Evolutionary conservation across 148 eudicot genomes (phyloP), one percentile per base, ranked within the genome.

Genomic region (Amaranthus palmeri): DNA sequence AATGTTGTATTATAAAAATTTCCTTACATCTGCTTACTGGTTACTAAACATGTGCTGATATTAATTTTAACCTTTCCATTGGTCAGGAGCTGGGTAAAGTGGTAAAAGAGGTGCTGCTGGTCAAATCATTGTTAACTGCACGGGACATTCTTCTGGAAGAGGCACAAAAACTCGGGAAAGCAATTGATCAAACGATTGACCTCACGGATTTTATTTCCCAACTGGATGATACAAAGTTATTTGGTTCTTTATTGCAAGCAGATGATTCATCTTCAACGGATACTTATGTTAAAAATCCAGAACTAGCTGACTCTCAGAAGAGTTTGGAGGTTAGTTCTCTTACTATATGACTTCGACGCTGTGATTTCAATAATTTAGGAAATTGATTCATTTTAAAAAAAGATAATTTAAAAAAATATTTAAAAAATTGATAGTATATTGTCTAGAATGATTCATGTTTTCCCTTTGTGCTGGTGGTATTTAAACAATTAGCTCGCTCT

Each of bases 71-170:
- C 61, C 65, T 65, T 69, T 44, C 61, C 9, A 15, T 55, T 67
- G 59, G 7, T 44, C 63, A 83, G 86, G 79, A 72, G 36, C 14
- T 57, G 41, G 72, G 68, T 60, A 76, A 72, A 74, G 74, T 71
- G 72, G 74, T 64, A 67, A 76, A 79, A 60, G 85, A 89, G 89
- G 89, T 79, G 73, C 67, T 83, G 83, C 93, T 95, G 79, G 87
- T 91, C 72, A 88, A 84, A 82, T 83, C 91, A 58, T 75, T 95
- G 68, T 74, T 88, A 72, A 74, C 85, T 72, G 86, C 97, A 14
- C 91, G 97, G 71, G 88, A 84, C 81, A 83, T 88, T 77, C 95
- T 95, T 75, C 66, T 89, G 25, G 93, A 91, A 79, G 98, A 95
- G 81, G 83, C 88, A 60, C 83, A 86, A 75, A 89, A 83, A 65